phyloP scores from a whole-genome alignment of 1,284 basidiomycete genomes.

The Quambalaria eucalypti region DNA sequence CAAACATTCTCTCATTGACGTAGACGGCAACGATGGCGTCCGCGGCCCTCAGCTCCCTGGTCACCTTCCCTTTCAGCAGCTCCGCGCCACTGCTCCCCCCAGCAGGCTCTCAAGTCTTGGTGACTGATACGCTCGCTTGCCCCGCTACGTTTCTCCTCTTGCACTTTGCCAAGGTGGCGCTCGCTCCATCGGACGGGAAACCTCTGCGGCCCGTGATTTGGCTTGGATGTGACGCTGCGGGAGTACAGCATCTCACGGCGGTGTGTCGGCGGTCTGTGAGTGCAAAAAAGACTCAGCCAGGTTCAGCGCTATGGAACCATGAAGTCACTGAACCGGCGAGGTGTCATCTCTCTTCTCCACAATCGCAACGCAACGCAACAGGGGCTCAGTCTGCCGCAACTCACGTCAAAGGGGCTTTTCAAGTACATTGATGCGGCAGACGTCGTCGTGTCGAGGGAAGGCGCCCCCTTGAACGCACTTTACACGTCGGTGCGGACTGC shows the following conservation, averaged over 20 bases:
- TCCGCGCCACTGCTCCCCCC: not conserved
- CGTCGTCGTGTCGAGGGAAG: not conserved
- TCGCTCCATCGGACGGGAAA: conserved; percentile 1
- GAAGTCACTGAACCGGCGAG: too few relatives aligned
- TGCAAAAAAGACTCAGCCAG: too few relatives aligned
- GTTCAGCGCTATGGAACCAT: too few relatives aligned
- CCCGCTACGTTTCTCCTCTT: conserved; percentile 21
- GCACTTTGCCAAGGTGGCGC: conserved; percentile 17
- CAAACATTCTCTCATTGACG: too few relatives aligned
- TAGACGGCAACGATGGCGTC: not conserved
- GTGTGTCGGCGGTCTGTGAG: too few relatives aligned
- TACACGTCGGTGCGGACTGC: not conserved
- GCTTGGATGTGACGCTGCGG: conserved; percentile 19
- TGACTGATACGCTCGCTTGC: conserved; percentile 26
- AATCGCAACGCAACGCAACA: too few relatives aligned
- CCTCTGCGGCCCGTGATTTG: conserved; percentile 9
- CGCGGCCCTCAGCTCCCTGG: not conserved
- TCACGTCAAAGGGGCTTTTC: conserved; percentile 11
- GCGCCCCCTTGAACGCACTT: too few relatives aligned
- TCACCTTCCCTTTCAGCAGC: not conserved
- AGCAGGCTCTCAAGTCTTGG: conserved; percentile 13
- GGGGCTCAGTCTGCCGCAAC: conserved; percentile 17
- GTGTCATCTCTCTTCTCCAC: too few relatives aligned
- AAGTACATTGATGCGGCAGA: conserved; percentile 14
- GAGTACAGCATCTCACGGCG: conserved; percentile 15